Percentiles rank a stretch among this genome's conserved stretches.
Evolutionary conservation across 257 asterid species (phyloP).

Genomic region (Asclepias syriaca): DNA sequence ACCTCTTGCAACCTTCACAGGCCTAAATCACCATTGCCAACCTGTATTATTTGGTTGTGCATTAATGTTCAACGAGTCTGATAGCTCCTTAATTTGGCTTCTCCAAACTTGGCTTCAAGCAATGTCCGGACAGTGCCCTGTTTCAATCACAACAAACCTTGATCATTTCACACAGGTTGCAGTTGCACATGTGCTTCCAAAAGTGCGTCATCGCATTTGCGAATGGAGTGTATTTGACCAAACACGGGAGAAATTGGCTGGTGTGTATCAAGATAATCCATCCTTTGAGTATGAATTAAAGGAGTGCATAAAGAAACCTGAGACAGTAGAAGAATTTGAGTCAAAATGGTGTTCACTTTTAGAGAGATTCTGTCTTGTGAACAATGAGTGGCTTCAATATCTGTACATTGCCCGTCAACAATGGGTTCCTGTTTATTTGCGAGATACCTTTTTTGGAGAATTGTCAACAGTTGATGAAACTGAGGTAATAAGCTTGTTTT

Average conservation of each 20-base stretch:
- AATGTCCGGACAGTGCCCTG: slow-evolving; percentile 56
- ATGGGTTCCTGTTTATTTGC: slow-evolving; percentile 75
- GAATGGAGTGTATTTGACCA: slow-evolving; percentile 65
- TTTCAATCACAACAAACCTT: slow-evolving; percentile 61
- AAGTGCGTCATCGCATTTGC: slow-evolving; percentile 54
- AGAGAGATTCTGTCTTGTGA: slow-evolving; percentile 41
- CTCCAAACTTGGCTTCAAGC: slow-evolving; percentile 70
- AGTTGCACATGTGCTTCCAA: slow-evolving; percentile 56
- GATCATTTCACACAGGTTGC: slow-evolving; percentile 60
- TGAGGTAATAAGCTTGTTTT: slow-evolving; percentile 37
- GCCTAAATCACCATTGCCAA: slow-evolving; percentile 81
- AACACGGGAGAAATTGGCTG: slow-evolving; percentile 56
- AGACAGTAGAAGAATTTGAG: slow-evolving; percentile 69
- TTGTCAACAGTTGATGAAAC: slow-evolving; percentile 33
- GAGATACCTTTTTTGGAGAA: slow-evolving; percentile 73
- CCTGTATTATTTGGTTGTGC: slow-evolving; percentile 85
- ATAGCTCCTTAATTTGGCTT: slow-evolving; percentile 58
- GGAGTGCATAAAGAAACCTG: slow-evolving; percentile 58
- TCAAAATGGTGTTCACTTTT: slow-evolving; percentile 56
- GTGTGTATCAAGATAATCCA: slow-evolving; percentile 42
- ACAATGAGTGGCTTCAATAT: slow-evolving; percentile 71
- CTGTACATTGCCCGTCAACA: slow-evolving; percentile 57
- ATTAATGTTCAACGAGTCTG: slow-evolving; percentile 54
- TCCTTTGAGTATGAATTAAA: slow-evolving; percentile 53
- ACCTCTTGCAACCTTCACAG: slow-evolving; percentile 67